Conservation (phyloP, 2,329 filamentous ascomycete species). For the Bipolaris oryzae region DNA sequence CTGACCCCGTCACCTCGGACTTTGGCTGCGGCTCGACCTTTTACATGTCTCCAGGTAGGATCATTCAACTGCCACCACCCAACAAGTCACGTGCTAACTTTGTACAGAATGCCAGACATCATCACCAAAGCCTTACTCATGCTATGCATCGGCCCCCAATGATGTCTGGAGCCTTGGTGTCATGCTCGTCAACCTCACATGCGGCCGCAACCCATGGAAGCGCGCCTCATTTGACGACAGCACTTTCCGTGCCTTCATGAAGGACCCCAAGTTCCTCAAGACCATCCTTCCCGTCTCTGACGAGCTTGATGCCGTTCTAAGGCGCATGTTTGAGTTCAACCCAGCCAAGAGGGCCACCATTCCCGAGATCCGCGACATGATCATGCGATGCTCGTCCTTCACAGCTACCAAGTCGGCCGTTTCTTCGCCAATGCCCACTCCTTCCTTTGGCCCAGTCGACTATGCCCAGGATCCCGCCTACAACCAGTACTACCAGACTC, state of each 20-base stretch:
- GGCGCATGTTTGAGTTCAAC: conserved; percentile 84
- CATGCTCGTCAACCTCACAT: conserved; percentile 95
- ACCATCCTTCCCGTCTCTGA: conserved; percentile 89
- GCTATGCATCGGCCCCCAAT: conserved; percentile 91
- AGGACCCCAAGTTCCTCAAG: conserved; percentile 85
- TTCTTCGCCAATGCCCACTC: conserved; percentile 51
- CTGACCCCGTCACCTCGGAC: conserved; percentile 82
- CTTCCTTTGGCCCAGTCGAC: conserved; percentile 52
- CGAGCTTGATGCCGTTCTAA: conserved; percentile 86
- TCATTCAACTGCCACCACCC: neutral
- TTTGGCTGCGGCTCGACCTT: conserved; percentile 98
- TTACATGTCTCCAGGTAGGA: conserved; percentile 98
- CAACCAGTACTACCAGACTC: conserved; percentile 39
- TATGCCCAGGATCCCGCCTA: conserved; percentile 39
- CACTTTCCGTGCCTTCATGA: conserved; percentile 89
- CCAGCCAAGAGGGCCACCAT: conserved; percentile 83
- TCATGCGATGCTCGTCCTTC: conserved; percentile 77
- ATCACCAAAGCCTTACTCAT: conserved; percentile 70
- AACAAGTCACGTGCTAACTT: conserved; percentile 31
- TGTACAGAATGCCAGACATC: conserved; percentile 84
- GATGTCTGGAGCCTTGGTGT: conserved; percentile 99
- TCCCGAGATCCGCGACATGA: conserved; percentile 75
- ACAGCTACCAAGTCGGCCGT: conserved; percentile 59
- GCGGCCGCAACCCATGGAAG: conserved; percentile 98
- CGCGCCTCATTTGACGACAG: conserved; percentile 91